Evolutionary conservation across 2,329 filamentous ascomycete species (phyloP), one percentile per base, ranked within the genome.

Genomic region (Leptographium wingfieldii): DNA sequence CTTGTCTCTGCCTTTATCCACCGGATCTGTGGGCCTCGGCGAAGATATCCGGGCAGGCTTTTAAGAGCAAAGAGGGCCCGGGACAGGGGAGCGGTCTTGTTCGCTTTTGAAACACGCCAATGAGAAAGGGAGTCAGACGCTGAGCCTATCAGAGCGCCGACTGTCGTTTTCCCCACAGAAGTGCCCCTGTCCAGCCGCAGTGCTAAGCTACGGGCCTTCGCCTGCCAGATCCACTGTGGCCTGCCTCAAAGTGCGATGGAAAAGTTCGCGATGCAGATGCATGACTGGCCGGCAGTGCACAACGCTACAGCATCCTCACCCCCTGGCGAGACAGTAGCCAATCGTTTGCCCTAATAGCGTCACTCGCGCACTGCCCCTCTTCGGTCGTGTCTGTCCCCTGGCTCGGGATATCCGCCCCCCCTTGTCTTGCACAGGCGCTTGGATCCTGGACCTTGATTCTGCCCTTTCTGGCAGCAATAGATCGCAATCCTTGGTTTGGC

Each of bases 51-150:
- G 40, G 35, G 12, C 12, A 38, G 10, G 35, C 35, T 22, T 10
- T 10, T 38, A 3, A 31, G 29, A 40, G 38, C 11, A 16, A 4
- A 43, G 40, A 43, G 35, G 35, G 10, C 35, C 35, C 35, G 35
- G 10, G 3, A 19, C 11, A 38, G 35, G 12, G 9, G 3, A 38
- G 9, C 35, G 3, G 38, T n/a, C 43, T 19, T 46, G 19, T 12
- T 12, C n/a, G 43, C 3, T 46, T 14, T 25, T 59, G 60, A 61
- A 61, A 61, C 60, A 57, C 57, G 57, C 60, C 60, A 61, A 43
- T 59, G 57, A 10, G 57, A 57, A 53, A 61, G 27, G 48, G 60
- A 54, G 51, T 48, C 25, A 11, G 54, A 6, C 16, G 27, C 14
- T n/a, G n/a, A 53, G 49, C 60, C 58, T 57, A 61, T 59, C 51